Evolutionary conservation across 116 monocot genomes (phyloP).

Genomic region (Papilionanthe hybrid): DNA sequence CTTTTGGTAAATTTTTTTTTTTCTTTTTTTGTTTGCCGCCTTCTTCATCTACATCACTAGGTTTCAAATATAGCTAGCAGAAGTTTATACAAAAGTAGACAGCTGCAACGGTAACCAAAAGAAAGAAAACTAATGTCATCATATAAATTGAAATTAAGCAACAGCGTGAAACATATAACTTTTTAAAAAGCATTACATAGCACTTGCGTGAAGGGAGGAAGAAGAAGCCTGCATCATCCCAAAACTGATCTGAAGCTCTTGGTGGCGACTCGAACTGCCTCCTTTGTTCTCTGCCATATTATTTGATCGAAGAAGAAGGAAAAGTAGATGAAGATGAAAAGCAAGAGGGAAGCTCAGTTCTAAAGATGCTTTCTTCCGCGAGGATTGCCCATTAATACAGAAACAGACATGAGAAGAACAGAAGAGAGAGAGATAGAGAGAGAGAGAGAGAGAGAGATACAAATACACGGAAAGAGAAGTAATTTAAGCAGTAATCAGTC

Average conservation of each 20-base stretch:
- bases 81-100: background rate
- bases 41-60: too few species aligned
- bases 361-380: background rate
- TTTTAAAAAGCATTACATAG: constrained; percentile 39
- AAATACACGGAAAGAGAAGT: too few species aligned
- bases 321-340: constrained; percentile 2
- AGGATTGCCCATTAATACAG: background rate
- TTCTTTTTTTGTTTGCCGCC: too few species aligned
- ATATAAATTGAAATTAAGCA: background rate
- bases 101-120: background rate
- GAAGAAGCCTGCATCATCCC: constrained; percentile 57
- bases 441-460: background rate
- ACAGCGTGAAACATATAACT: too few species aligned
- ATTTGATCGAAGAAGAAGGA: constrained; percentile 1
- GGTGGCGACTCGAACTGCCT: constrained; percentile 12
- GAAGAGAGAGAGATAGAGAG: background rate
- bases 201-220: constrained; percentile 41
- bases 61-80: background rate
- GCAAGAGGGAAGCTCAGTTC: background rate
- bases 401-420: background rate
- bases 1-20: too few species aligned
- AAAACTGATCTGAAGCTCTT: constrained; percentile 49
- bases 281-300: constrained; percentile 22
- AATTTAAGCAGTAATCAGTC: background rate
- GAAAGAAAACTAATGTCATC: background rate